Evolutionary conservation across 306 rosid genomes (phyloP), one percentile per base, ranked within the genome.

Genomic region (Quercus rubra): DNA sequence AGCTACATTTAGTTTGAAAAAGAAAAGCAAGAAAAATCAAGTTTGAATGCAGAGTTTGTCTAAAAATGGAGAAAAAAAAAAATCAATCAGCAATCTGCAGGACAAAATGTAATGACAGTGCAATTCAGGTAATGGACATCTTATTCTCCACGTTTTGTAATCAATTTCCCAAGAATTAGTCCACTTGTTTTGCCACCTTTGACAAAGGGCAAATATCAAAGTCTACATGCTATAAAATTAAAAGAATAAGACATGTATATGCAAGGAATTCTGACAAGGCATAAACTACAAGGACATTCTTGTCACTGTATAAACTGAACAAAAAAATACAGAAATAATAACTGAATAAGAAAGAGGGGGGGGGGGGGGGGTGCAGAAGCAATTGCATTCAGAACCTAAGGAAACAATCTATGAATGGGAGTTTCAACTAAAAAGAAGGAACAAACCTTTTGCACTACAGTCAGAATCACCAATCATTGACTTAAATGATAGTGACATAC

Each of bases 361-460:
- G 13, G 5, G 20, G 19, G 46, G 15, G 23, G 20, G 61, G 7
- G 35, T 8, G 12, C 21, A 21, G 10, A 51, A 33, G 49, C 6
- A 61, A 70, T 15, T n/a, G 75, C 23, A 76, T 13, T 14, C 4
- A n/a, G 27, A 38, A 46, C 20, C 15, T 11, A 71, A 70, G 49
- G 33, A 55, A 72, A 27, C 57, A 54, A 49, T 49, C 35, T 18
- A 28, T 27, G 13, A 64, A 80, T 21, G 20, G 17, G 20, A 41
- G 77, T 67, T 31, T 35, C 10, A 70, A 17, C 31, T 41, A 33
- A 63, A 76, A 21, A 62, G 19, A 55, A 33, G 72, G 35, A 33
- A 63, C 83, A 73, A 55, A 92, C 97, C 98, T 91, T 90, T 91
- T 68, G 90, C 51, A 20, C 31, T 83, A 74, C 74, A 67, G 78